Evolutionary conservation across 768 basidiomycete genomes (phyloP).

Genomic region (Pulveroboletus sp.): DNA sequence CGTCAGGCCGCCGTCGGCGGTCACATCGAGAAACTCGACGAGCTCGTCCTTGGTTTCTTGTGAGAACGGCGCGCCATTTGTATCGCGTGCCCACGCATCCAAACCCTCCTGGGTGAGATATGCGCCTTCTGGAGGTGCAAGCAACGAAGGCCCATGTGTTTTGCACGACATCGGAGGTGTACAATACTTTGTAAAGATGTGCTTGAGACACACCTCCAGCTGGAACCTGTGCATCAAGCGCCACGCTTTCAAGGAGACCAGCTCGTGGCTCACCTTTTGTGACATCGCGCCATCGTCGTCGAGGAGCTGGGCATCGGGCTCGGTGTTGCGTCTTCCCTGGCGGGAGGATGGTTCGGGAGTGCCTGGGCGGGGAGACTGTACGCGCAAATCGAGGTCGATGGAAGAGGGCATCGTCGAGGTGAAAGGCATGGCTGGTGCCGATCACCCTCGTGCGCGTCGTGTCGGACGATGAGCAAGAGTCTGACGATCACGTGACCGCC

Average conservation of each 20-base stretch:
- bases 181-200: conserved; percentile 81
- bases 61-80: conserved; percentile 79
- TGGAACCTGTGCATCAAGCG: conserved; percentile 21
- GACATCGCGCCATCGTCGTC: conserved; percentile 72
- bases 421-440: conserved; percentile 14
- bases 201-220: conserved; percentile 68
- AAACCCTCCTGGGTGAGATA: conserved; percentile 59
- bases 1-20: conserved; percentile 71
- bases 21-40: conserved; percentile 71
- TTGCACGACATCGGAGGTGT: conserved; percentile 26
- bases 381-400: conserved; percentile 17
- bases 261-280: conserved; percentile 44
- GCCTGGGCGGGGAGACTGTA: conserved; percentile 52
- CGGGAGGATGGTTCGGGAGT: conserved; percentile 62
- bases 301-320: conserved; percentile 53
- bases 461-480: conserved; percentile 19
- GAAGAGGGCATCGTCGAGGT: conserved; percentile 9
- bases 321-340: conserved; percentile 55
- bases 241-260: background rate
- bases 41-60: conserved; percentile 78
- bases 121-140: conserved; percentile 50
- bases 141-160: conserved; percentile 30
- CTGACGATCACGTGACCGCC: conserved; percentile 18
- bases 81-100: conserved; percentile 75
- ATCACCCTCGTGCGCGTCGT: conserved; percentile 25